phyloP scores from a whole-genome alignment of 768 basidiomycete genomes.

The Amanita polypyramis region DNA sequence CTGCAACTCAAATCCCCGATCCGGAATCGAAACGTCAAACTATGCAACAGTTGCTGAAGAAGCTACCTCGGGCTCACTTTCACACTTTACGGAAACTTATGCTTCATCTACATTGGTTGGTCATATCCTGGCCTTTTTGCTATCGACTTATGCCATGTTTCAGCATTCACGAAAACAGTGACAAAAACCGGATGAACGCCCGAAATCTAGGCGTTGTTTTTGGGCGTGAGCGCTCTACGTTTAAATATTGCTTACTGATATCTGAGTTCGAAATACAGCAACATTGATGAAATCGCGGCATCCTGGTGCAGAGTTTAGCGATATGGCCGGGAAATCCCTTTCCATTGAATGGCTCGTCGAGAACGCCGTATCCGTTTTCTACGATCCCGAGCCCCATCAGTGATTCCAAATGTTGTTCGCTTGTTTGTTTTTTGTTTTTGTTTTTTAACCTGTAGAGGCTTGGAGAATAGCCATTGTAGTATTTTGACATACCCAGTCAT shows the following conservation, averaged over 20 bases:
- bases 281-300: slow-evolving; percentile 90
- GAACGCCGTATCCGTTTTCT: slow-evolving; percentile 57
- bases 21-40: slow-evolving; percentile 43
- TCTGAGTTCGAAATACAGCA: slow-evolving; percentile 35
- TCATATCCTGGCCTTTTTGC: slow-evolving; percentile 4
- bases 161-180: slow-evolving; percentile 53
- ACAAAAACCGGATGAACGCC: slow-evolving; percentile 86
- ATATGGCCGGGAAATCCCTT: slow-evolving; percentile 95
- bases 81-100: slow-evolving; percentile 73
- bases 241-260: not conserved
- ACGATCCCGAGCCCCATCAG: slow-evolving; percentile 8
- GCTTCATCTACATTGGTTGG: slow-evolving; percentile 80
- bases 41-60: slow-evolving; percentile 58
- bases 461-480: not conserved
- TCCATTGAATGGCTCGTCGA: slow-evolving; percentile 93
- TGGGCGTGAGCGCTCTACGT: slow-evolving; percentile 69
- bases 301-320: slow-evolving; percentile 82
- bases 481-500: slow-evolving; percentile 5
- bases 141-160: not conserved
- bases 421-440: slow-evolving; percentile 4
- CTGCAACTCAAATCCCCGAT: slow-evolving; percentile 64
- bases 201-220: slow-evolving; percentile 96
- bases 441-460: not conserved
- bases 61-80: slow-evolving; percentile 83
- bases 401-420: slow-evolving; percentile 4